Base-by-base conservation (phyloP, 73 alveolate genomes). In the Paramecium octaurelia region DNA sequence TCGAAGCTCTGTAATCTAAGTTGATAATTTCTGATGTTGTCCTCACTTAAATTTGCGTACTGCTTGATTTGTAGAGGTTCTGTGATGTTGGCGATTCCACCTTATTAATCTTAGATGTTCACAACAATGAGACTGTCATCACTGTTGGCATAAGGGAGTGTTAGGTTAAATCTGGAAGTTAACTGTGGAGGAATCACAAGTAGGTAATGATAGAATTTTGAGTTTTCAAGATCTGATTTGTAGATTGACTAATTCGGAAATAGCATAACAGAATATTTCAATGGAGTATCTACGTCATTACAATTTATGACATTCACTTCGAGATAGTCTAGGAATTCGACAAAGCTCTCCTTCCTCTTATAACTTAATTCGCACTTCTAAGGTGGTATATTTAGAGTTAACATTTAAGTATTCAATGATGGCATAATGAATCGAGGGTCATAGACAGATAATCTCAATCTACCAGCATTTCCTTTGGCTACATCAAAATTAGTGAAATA, bases 351-450 rank as follows among this genome's bases (percentile, higher is more conserved):
- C 10, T 27, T 27, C 84, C 12, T 27, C 29, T 27, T 8, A 64
- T 64, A 64, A 0, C 6, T 31, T 27, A 64, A 31, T 64, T 64
- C 42, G 9, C 87, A 73, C 20, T 73, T 29, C 35, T 73, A 36
- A 2, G 87, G 87, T 1, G 87, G 87, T 36, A 73, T 73, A 35
- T 73, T 73, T 12, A 73, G 6, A 0, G 34, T 21, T 14, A 73
- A 35, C 46, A 36, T 38, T 36, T 36, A 16, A 21, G 57, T 36
- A 4, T 34, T 40, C 5, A 73, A 21, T 29, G 87, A 73, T 12
- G 87, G 87, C 87, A 73, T 73, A n/a, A 73, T 34, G n/a, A 29
- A 73, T 35, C 87, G 11, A 73, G 87, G 87, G 38, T 73, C 59
- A 35, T 73, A 73, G n/a, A 73, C 12, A 29, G 87, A 73, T 73